Conservation (phyloP, 2,329 filamentous ascomycete species). For the Botryotinia globosa region DNA sequence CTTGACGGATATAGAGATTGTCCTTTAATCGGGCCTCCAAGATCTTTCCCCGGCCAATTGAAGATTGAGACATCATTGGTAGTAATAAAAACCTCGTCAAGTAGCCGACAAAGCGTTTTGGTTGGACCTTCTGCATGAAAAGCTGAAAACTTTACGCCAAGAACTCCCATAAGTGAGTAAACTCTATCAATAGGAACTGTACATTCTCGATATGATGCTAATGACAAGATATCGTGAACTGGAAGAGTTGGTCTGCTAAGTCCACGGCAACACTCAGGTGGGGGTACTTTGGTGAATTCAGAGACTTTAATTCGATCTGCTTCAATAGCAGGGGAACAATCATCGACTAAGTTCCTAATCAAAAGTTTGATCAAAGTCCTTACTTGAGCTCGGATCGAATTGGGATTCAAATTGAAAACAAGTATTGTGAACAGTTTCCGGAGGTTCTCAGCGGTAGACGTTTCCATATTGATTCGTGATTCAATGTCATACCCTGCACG, state of each 20-base stretch:
- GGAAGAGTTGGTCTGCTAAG: conserved; percentile 30
- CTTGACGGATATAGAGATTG: conserved; percentile 39
- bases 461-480: conserved; percentile 3
- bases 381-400: conserved; percentile 13
- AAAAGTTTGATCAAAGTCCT: conserved; percentile 22
- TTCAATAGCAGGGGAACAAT: conserved; percentile 14
- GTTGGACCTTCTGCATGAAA: conserved; percentile 38
- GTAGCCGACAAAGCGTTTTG: conserved; percentile 37
- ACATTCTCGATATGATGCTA: conserved; percentile 32
- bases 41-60: conserved; percentile 39
- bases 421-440: conserved; percentile 17
- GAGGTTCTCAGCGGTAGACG: background rate
- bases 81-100: conserved; percentile 37
- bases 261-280: conserved; percentile 20
- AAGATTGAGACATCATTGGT: conserved; percentile 40
- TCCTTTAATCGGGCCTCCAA: conserved; percentile 38
- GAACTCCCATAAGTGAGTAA: conserved; percentile 40
- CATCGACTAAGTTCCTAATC: conserved; percentile 13
- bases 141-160: conserved; percentile 37
- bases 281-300: conserved; percentile 16
- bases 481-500: conserved; percentile 23
- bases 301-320: conserved; percentile 17
- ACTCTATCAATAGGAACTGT: conserved; percentile 36
- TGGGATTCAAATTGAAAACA: conserved; percentile 5
- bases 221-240: conserved; percentile 34